Conservation (phyloP, 768 basidiomycete genomes). For the Gymnopilus dilepis region DNA sequence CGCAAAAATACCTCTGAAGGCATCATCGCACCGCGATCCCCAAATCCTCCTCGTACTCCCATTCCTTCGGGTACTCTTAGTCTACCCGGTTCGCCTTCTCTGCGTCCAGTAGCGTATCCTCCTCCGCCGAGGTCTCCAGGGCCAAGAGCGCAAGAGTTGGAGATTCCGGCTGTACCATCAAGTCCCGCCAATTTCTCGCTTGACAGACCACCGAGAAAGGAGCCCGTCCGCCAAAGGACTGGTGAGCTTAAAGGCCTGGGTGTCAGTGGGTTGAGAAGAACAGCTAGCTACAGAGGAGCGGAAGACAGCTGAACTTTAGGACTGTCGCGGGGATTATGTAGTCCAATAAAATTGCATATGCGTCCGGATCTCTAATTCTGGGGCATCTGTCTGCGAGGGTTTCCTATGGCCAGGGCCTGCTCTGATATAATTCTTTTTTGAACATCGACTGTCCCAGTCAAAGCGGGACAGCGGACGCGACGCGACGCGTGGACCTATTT, state of each 20-base stretch:
- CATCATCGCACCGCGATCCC: slow-evolving; percentile 69
- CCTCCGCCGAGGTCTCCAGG: slow-evolving; percentile 46
- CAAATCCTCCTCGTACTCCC: slow-evolving; percentile 41
- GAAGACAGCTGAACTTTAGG: slow-evolving; percentile 17
- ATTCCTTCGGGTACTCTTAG: slow-evolving; percentile 24
- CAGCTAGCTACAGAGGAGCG: slow-evolving; percentile 22
- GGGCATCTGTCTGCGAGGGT: no score
- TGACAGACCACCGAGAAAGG: slow-evolving; percentile 43
- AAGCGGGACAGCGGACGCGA: no score
- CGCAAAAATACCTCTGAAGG: slow-evolving; percentile 65
- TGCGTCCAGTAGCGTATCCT: slow-evolving; percentile 36
- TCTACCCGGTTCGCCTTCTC: slow-evolving; percentile 30
- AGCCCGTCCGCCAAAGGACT: slow-evolving; percentile 29
- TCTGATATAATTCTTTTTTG: no score
- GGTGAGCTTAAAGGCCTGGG: slow-evolving; percentile 33
- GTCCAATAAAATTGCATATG: background rate
- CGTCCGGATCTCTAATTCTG: slow-evolving; percentile 12
- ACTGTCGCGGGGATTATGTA: background rate
- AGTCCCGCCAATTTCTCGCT: slow-evolving; percentile 41
- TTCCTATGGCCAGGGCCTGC: no score
- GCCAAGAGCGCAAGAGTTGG: slow-evolving; percentile 38
- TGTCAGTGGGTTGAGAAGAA: slow-evolving; percentile 33
- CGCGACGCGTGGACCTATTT: slow-evolving; percentile 19
- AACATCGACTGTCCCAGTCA: no score
- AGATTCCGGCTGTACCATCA: slow-evolving; percentile 22